Conservation (phyloP, 805 yeast genomes). For the Hanseniaspora vineae region DNA sequence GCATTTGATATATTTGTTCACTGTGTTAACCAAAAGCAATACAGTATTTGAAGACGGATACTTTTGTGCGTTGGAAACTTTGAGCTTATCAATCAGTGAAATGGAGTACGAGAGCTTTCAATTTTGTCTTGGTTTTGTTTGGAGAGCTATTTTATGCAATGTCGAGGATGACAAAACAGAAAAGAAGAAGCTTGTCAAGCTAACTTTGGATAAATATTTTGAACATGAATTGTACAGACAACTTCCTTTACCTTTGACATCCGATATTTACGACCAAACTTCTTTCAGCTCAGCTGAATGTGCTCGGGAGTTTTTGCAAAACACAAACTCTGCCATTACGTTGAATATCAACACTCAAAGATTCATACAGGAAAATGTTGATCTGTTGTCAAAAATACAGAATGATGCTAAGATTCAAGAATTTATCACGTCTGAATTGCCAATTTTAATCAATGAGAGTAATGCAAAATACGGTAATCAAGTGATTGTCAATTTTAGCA, state of each 20-base stretch:
- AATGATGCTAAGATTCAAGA: slow-evolving; percentile 12
- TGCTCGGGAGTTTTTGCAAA: slow-evolving; percentile 10
- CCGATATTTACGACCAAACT: not conserved
- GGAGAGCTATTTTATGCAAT: slow-evolving; percentile 33
- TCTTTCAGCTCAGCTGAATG: slow-evolving; percentile 7
- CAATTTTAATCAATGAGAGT: slow-evolving; percentile 16
- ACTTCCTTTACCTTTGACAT: slow-evolving; percentile 22
- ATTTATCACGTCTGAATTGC: not conserved
- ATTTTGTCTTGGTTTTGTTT: slow-evolving; percentile 27
- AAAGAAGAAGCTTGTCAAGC: slow-evolving; percentile 29
- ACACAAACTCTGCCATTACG: slow-evolving; percentile 5
- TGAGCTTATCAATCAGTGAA: slow-evolving; percentile 26
- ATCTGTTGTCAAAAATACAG: slow-evolving; percentile 13
- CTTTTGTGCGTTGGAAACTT: slow-evolving; percentile 37
- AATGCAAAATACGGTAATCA: slow-evolving; percentile 27
- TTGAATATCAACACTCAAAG: slow-evolving; percentile 8
- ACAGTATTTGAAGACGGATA: slow-evolving; percentile 26
- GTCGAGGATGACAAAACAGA: slow-evolving; percentile 33
- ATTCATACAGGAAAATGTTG: slow-evolving; percentile 6
- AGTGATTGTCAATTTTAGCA: slow-evolving; percentile 18
- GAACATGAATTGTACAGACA: slow-evolving; percentile 22
- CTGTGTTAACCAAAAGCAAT: slow-evolving; percentile 42
- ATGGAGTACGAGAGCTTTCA: slow-evolving; percentile 22
- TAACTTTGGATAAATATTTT: slow-evolving; percentile 29
- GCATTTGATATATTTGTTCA: slow-evolving; percentile 15